phyloP scores from a whole-genome alignment of 2,329 filamentous ascomycete genomes.

The Ceratocystiopsis brevicomis region DNA sequence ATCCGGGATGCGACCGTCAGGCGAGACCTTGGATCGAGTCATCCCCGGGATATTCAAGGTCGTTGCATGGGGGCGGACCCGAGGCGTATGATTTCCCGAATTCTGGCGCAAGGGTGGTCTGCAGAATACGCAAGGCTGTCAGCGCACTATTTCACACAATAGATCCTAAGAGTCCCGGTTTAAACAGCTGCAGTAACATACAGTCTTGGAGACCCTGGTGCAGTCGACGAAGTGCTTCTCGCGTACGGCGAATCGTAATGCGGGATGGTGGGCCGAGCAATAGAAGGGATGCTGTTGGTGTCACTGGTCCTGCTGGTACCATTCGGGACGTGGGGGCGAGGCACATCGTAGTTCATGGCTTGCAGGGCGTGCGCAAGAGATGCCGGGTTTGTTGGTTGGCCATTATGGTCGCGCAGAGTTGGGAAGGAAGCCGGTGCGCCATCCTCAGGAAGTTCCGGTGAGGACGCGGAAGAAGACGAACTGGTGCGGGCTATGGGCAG shows the following conservation, averaged over 20 bases:
- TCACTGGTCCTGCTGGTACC: slow-evolving; percentile 2
- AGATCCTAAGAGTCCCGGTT: too few relatives aligned
- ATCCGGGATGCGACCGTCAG: slow-evolving; percentile 83
- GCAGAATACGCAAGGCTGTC: slow-evolving; percentile 6
- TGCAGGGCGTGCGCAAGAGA: slow-evolving; percentile 15
- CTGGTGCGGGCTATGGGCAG: slow-evolving; percentile 14
- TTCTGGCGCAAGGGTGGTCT: slow-evolving; percentile 53
- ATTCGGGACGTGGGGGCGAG: slow-evolving; percentile 19
- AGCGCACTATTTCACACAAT: too few relatives aligned
- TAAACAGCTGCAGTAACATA: slow-evolving; percentile 17
- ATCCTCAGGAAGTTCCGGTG: slow-evolving; percentile 6
- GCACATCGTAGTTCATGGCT: slow-evolving; percentile 12
- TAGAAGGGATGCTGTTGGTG: slow-evolving; percentile 4
- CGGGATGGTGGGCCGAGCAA: slow-evolving; percentile 14
- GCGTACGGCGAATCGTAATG: slow-evolving; percentile 35
- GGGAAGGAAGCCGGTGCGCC: too few relatives aligned
- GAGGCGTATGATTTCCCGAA: slow-evolving; percentile 59
- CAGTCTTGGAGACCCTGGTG: slow-evolving; percentile 39
- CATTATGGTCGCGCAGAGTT: neutral
- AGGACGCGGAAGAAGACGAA: slow-evolving; percentile 14
- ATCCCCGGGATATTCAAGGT: slow-evolving; percentile 93
- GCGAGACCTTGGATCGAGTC: slow-evolving; percentile 86
- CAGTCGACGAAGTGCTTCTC: slow-evolving; percentile 38
- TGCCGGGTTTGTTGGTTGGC: slow-evolving; percentile 5
- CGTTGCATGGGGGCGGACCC: slow-evolving; percentile 66